These are phyloP conservation scores for Teunomyces gatunensis DNA, from an alignment of 805 yeast species.

Conservation along the genomic window DNA sequence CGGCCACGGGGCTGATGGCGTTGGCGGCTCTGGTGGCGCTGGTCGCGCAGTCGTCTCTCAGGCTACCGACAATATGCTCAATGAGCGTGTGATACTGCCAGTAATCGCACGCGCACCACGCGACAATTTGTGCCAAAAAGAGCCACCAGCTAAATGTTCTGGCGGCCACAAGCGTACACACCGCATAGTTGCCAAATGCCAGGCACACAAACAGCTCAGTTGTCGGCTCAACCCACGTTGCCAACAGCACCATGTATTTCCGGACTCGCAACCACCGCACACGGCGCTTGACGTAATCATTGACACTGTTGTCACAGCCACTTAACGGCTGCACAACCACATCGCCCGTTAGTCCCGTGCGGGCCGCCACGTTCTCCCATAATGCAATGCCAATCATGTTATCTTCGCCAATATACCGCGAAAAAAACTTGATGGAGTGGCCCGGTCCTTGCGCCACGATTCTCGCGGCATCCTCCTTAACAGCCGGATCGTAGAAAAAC, in stretches of 20 bases:
- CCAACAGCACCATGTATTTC: conserved; percentile 81
- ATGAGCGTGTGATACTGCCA: conserved; percentile 51
- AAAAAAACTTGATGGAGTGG: conserved; percentile 64
- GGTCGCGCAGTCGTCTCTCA: background rate
- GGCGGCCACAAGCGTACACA: conserved; percentile 44
- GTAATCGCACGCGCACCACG: conserved; percentile 69
- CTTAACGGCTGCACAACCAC: conserved; percentile 70
- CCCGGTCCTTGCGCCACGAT: conserved; percentile 33
- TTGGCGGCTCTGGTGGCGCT: too few species aligned
- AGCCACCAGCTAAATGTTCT: conserved; percentile 31
- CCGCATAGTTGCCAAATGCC: conserved; percentile 58
- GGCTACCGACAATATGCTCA: conserved; percentile 15
- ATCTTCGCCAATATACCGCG: conserved; percentile 86
- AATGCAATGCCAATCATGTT: conserved; percentile 87
- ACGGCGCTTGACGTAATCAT: conserved; percentile 64
- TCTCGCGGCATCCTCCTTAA: conserved; percentile 28
- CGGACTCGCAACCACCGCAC: conserved; percentile 85
- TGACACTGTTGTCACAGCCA: conserved; percentile 39
- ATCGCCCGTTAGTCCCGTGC: conserved; percentile 79
- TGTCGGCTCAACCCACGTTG: conserved; percentile 82
- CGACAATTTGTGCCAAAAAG: conserved; percentile 50
- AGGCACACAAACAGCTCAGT: conserved; percentile 77
- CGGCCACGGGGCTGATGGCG: too few species aligned
- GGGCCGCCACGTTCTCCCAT: conserved; percentile 64
- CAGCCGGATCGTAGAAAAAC: conserved; percentile 30